Evolutionary conservation across 305 asterid genomes (phyloP).

Genomic region (Fraxinus angustifolia): DNA sequence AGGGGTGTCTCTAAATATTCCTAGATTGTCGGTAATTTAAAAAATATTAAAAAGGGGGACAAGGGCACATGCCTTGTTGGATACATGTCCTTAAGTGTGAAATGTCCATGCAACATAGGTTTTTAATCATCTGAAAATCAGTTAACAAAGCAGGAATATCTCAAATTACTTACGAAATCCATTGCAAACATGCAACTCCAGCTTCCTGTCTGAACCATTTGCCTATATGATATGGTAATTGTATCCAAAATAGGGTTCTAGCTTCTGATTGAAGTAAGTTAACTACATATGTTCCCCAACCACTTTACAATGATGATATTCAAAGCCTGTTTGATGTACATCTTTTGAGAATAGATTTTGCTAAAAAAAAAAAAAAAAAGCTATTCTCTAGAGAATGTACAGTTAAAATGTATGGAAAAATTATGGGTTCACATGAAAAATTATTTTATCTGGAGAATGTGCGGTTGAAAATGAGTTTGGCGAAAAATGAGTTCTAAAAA

Average conservation of each 20-base stretch:
- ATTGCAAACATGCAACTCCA: not conserved
- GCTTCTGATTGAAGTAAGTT: not conserved
- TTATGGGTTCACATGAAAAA: not conserved
- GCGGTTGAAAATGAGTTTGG: not conserved
- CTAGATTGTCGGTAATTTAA: not conserved
- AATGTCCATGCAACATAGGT: not conserved
- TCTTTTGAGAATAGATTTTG: not conserved
- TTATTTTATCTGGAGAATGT: not conserved
- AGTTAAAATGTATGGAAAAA: not conserved
- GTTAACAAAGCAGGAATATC: constrained; percentile 5
- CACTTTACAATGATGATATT: not conserved
- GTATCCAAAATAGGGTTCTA: not conserved
- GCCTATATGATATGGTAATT: not conserved
- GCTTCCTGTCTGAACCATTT: not conserved
- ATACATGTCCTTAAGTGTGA: not conserved
- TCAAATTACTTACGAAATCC: not conserved
- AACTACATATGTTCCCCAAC: not conserved
- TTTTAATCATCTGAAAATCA: not conserved
- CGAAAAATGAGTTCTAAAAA: not conserved
- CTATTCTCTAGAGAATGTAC: not conserved
- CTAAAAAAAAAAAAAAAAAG: no score
- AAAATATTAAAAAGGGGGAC: not conserved
- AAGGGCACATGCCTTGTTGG: not conserved
- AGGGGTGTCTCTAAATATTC: not conserved
- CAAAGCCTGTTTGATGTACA: not conserved